These are phyloP conservation scores for Amanita brunnescens DNA, from an alignment of 768 basidiomycete genomes.

Conservation along the genomic window DNA sequence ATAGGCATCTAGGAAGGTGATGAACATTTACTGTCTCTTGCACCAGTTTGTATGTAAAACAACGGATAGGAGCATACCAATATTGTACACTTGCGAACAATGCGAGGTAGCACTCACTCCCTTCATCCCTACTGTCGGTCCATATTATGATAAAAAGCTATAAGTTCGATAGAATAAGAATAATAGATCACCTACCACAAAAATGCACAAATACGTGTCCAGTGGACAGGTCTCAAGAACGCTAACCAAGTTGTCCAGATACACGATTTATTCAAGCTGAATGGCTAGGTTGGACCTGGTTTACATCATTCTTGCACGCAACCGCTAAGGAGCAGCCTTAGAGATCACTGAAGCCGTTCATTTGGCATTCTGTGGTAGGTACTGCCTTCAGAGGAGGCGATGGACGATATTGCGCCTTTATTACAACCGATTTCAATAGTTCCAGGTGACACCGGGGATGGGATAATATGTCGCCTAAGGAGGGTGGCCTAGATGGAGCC, in stretches of 20 bases:
- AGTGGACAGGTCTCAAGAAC: conserved; percentile 58
- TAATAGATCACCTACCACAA: conserved; percentile 33
- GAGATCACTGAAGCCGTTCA: conserved; percentile 42
- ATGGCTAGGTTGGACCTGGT: conserved; percentile 51
- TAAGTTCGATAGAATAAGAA: not conserved
- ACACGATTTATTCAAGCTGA: conserved; percentile 69
- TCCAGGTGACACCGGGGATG: conserved; percentile 46
- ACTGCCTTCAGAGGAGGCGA: conserved; percentile 41
- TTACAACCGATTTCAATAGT: conserved; percentile 49
- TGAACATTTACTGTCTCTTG: not conserved
- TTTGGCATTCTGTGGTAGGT: conserved; percentile 41
- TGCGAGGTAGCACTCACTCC: conserved; percentile 26
- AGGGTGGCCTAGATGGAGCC: conserved; percentile 41
- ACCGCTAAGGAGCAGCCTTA: conserved; percentile 66
- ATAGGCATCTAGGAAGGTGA: not conserved
- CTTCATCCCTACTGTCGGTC: conserved; percentile 50
- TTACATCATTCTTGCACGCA: conserved; percentile 60
- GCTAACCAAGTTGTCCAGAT: conserved; percentile 60
- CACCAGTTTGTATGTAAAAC: not conserved
- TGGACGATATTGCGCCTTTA: conserved; percentile 54
- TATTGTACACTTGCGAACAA: not conserved
- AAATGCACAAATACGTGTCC: conserved; percentile 58
- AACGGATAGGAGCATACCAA: not conserved
- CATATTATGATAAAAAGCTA: conserved; percentile 1
- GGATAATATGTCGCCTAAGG: conserved; percentile 53